Percentiles rank a stretch among this genome's conserved stretches.
Evolutionary conservation across 208 protist genomes (phyloP).

Genomic region (Novymonas esmeraldas): DNA sequence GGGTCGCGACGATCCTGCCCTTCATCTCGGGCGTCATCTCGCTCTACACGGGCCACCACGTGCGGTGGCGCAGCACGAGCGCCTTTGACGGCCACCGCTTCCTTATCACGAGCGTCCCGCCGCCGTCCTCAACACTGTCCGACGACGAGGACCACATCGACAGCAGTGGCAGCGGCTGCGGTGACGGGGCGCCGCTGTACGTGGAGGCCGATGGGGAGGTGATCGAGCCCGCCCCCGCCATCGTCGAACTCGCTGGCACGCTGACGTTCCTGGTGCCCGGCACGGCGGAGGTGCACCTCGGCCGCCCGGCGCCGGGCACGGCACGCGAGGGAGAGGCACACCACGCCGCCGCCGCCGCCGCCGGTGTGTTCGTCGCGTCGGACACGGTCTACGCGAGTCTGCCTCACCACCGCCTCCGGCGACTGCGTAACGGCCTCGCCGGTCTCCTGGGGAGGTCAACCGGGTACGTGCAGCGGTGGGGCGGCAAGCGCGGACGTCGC

Average conservation of each 20-base stretch:
- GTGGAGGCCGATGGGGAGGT: constrained; percentile 83
- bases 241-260: constrained; percentile 63
- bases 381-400: not conserved
- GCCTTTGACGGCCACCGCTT: constrained; percentile 71
- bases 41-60: constrained; percentile 77
- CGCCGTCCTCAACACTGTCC: not conserved
- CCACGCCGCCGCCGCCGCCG: not conserved
- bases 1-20: constrained; percentile 49
- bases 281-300: constrained; percentile 18
- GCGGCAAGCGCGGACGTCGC: not conserved
- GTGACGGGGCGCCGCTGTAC: constrained; percentile 20
- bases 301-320: constrained; percentile 38
- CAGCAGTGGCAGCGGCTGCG: too few species aligned
- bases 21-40: constrained; percentile 54
- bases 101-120: constrained; percentile 33
- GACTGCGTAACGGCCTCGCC: not conserved
- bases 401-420: not conserved
- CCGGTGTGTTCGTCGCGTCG: not conserved
- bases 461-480: constrained; percentile 7
- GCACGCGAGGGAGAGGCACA: constrained; percentile 20
- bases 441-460: not conserved
- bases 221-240: constrained; percentile 62
- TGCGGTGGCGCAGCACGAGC: constrained; percentile 63
- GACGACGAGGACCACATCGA: not conserved
- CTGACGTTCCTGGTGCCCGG: constrained; percentile 56